Base-by-base conservation (phyloP, 148 eudicot species). In the Pharnaceum exiguum region DNA sequence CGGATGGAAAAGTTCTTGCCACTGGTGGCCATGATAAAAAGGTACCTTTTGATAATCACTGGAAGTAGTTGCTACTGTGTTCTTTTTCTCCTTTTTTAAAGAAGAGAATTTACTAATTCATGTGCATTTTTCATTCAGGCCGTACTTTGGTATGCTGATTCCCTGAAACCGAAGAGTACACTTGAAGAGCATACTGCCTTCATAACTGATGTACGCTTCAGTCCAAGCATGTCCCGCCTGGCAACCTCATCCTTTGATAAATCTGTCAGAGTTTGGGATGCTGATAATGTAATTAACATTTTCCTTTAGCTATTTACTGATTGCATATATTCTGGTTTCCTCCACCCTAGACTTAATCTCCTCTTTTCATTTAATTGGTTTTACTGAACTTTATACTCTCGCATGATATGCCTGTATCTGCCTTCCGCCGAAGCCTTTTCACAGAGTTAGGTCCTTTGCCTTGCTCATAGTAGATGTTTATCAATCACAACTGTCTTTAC, bases 11-110 rank as follows among this genome's bases (percentile, higher is more conserved):
- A 67, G 70, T 90, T 70, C 97, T 90, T 48, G 97, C 97, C 45
- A 86, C 81, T 70, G 97, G 97, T 38, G 95, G 91, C 51, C 97
- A 90, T 54, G 97, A 90, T 74, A 90, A 86, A 69, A 90, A 82
- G 91, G 97, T 76, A 33, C 29, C 0, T 27, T 35, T 36, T 29
- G n/a, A 38, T n/a, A n/a, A n/a, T n/a, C 19, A 26, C 10, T 45
- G 32, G 25, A 46, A 1, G 27, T 36, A 62, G 29, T 40, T 27
- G 25, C 28, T n/a, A n/a, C n/a, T n/a, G n/a, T n/a, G n/a, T n/a
- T n/a, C n/a, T n/a, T n/a, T n/a, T n/a, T n/a, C n/a, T n/a, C n/a
- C n/a, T n/a, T n/a, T 21, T 51, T 18, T 40, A 1, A 18, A 31
- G 13, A 0, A 8, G 10, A 21, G 23, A 5, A 52, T 24, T 44